Conservation (phyloP, 768 basidiomycete genomes). For the Piloderma croceum region DNA sequence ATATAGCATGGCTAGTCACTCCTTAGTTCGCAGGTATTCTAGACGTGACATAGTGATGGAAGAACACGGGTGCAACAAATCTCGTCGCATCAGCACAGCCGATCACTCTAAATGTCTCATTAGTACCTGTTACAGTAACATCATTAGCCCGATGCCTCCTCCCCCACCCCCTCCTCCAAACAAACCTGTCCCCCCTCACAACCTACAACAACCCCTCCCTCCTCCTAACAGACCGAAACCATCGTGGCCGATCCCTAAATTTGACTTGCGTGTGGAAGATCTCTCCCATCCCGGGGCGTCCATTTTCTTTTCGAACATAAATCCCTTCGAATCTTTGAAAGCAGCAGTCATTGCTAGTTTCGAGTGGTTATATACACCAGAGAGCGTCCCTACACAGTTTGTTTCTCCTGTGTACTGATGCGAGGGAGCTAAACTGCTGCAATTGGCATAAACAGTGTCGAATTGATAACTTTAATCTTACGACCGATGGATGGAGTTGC, state of each 20-base stretch:
- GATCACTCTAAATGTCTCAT: too few relatives aligned
- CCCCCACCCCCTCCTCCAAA: background rate
- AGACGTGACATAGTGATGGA: too few relatives aligned
- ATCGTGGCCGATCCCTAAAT: conserved; percentile 50
- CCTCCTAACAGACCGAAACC: conserved; percentile 23
- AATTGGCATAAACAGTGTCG: conserved; percentile 34
- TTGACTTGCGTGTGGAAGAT: conserved; percentile 53
- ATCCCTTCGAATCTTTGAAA: conserved; percentile 34
- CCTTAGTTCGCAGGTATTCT: too few relatives aligned
- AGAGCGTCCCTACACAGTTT: conserved; percentile 42
- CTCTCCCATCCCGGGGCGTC: conserved; percentile 51
- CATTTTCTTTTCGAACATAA: conserved; percentile 49
- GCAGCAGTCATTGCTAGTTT: conserved; percentile 36
- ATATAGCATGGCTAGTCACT: too few relatives aligned
- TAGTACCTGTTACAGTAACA: too few relatives aligned
- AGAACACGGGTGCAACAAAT: too few relatives aligned
- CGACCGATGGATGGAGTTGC: conserved; percentile 68
- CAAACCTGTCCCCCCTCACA: background rate
- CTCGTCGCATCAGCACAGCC: too few relatives aligned
- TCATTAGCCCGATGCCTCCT: too few relatives aligned
- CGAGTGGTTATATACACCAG: conserved; percentile 39
- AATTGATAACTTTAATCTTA: conserved; percentile 52
- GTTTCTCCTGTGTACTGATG: conserved; percentile 9
- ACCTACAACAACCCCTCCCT: conserved; percentile 13
- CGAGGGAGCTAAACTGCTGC: too few relatives aligned